Evolutionary conservation across 2,329 filamentous ascomycete genomes (phyloP).

Genomic region (Penicillium digitatum): DNA sequence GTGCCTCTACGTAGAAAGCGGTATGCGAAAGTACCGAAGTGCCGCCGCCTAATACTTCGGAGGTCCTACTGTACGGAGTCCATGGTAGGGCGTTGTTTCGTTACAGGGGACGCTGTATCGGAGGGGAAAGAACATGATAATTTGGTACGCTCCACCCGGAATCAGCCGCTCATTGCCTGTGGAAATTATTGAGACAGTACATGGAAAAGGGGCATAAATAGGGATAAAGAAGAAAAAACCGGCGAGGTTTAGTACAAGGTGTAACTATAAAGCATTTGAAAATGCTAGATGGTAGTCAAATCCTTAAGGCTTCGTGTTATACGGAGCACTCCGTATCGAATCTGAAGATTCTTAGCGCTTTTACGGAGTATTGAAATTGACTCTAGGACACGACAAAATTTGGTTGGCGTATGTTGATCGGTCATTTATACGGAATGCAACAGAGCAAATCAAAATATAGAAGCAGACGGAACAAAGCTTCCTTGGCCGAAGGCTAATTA

Average conservation of each 20-base stretch:
- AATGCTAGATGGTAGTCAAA: background rate
- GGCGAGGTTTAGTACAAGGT: background rate
- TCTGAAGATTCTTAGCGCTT: background rate
- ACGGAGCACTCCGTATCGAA: background rate
- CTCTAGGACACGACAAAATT: background rate
- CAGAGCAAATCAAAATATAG: background rate
- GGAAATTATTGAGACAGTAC: background rate
- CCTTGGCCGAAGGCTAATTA: background rate
- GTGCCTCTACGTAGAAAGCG: too few species aligned
- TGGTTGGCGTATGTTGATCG: background rate
- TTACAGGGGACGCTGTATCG: background rate
- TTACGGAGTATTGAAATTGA: background rate
- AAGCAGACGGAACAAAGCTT: background rate
- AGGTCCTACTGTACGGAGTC: too few species aligned
- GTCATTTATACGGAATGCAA: background rate
- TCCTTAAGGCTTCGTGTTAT: conserved; percentile 1
- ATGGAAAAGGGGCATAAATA: background rate
- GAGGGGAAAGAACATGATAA: background rate
- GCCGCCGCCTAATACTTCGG: too few species aligned
- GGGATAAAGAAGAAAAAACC: background rate
- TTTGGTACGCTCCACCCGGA: conserved; percentile 13
- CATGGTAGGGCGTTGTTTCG: background rate
- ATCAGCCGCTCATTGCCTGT: conserved; percentile 10
- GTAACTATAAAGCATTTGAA: background rate
- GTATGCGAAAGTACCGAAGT: too few species aligned